phyloP scores from a whole-genome alignment of 2,329 filamentous ascomycete species.

The Hawksworthiomyces lignivorus region DNA sequence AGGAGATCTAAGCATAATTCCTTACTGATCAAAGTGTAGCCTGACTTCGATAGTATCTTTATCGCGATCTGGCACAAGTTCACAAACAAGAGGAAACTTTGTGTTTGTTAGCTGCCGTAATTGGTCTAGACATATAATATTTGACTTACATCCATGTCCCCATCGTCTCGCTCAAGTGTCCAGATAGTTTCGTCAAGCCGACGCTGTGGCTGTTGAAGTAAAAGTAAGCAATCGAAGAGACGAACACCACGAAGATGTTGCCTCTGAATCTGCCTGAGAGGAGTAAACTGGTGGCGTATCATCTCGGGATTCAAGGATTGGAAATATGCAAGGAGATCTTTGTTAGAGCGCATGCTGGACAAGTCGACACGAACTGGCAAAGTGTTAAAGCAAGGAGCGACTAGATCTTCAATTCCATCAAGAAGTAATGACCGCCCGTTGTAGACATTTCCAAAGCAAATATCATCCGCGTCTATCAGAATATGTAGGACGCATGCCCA shows the following conservation, averaged over 20 bases:
- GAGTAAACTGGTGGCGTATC: slow-evolving; percentile 64
- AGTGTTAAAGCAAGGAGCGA: slow-evolving; percentile 93
- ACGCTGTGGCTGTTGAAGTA: slow-evolving; percentile 62
- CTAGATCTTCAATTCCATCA: slow-evolving; percentile 59
- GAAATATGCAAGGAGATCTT: slow-evolving; percentile 34
- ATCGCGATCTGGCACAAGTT: slow-evolving; percentile 52
- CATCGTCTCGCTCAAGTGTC: slow-evolving; percentile 48
- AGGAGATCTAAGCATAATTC: slow-evolving; percentile 3
- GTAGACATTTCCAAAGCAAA: slow-evolving; percentile 84
- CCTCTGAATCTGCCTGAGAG: slow-evolving; percentile 63
- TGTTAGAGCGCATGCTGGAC: slow-evolving; percentile 37
- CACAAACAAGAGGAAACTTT: slow-evolving; percentile 64
- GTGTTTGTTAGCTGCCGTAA: neutral
- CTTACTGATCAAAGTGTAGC: slow-evolving; percentile 53
- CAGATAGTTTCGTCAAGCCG: slow-evolving; percentile 49
- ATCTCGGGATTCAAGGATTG: slow-evolving; percentile 41
- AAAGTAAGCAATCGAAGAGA: slow-evolving; percentile 73
- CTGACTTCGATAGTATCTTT: slow-evolving; percentile 48
- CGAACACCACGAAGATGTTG: slow-evolving; percentile 34
- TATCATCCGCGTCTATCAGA: slow-evolving; percentile 48
- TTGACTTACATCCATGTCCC: slow-evolving; percentile 57
- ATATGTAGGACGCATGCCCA: slow-evolving; percentile 61
- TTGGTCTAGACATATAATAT: neutral
- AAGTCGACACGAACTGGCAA: slow-evolving; percentile 61
- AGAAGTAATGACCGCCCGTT: slow-evolving; percentile 65